Evolutionary conservation across 1,139 yeast species (phyloP), one percentile per base, ranked within the genome.

Genomic region (Pichia sp.): DNA sequence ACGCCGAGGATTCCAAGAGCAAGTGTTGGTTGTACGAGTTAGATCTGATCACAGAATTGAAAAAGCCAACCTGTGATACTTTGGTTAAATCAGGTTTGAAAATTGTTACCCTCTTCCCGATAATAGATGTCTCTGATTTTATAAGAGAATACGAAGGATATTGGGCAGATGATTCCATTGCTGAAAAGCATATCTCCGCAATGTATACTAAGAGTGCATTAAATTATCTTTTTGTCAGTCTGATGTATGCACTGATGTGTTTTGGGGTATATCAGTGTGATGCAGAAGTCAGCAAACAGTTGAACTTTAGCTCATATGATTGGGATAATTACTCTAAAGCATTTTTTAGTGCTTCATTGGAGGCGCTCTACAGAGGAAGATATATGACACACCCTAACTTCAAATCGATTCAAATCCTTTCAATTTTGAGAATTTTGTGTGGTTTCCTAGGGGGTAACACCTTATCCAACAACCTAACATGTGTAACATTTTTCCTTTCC

Each of bases 361-460:
- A 72, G 55, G 69, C 72, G 53, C 62, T 73, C 4, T 67, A 62
- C 53, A 59, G 75, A 31, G 74, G 73, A 6, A 66, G 73, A 50
- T 69, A 61, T 49, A 63, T 71, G 66, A 66, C 68, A 15, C 62
- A 61, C 51, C 73, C 73, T 1, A 64, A 65, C 43, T 58, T 71
- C 5, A 58, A 57, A 32, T 59, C 71, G 1, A 56, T 73, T 11
- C 75, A 73, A 54, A 59, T 64, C 4, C 68, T 68, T 55, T 57
- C 68, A 8, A 57, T 73, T n/a, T 47, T 72, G 32, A 67, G 69
- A 30, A 58, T 70, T 2, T 63, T 69, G 31, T 64, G 67, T 19
- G 68, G 66, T 32, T 66, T 67, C 1, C 58, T 70, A 23, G 68
- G 72, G n/a, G 76, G 76, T 1, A 58, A 66, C 40, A 65, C 67